Conservation (phyloP, 78 protist species). For the Protostelium mycophagum region DNA sequence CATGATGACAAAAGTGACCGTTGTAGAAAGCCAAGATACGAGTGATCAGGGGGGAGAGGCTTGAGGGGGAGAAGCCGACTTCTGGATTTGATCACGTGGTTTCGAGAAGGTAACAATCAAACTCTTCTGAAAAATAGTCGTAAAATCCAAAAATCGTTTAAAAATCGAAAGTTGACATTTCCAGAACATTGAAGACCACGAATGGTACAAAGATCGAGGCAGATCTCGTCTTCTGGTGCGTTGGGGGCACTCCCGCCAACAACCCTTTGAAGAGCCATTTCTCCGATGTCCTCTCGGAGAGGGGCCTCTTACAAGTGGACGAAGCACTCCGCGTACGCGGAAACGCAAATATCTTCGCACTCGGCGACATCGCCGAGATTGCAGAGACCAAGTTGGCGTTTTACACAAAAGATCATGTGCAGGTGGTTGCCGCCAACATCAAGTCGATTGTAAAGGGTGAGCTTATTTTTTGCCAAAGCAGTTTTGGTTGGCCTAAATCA, state of each 20-base stretch:
- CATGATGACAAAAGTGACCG: too few species aligned
- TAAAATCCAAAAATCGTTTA: neutral
- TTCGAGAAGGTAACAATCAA: neutral
- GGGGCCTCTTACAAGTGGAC: constrained; percentile 42
- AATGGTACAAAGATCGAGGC: constrained; percentile 22
- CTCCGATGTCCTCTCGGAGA: neutral
- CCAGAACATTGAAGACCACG: constrained; percentile 8
- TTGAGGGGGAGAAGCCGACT: neutral
- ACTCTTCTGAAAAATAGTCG: neutral
- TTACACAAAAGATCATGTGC: constrained; percentile 10
- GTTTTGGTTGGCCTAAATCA: too few species aligned
- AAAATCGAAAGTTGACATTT: neutral
- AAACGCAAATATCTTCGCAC: constrained; percentile 47
- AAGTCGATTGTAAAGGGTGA: neutral
- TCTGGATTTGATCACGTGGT: neutral
- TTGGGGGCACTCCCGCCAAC: constrained; percentile 37
- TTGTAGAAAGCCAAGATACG: too few species aligned
- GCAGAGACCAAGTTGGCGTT: constrained; percentile 26
- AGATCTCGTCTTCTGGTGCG: constrained; percentile 30
- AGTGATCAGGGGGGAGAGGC: neutral
- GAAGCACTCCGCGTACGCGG: constrained; percentile 30
- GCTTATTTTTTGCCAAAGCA: too few species aligned
- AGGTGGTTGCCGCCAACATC: constrained; percentile 14
- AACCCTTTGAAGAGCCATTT: constrained; percentile 9
- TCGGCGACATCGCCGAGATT: constrained; percentile 59